Evolutionary conservation across 2,329 filamentous ascomycete genomes (phyloP), one percentile per base, ranked within the genome.

Genomic region (Penicillium sp.): DNA sequence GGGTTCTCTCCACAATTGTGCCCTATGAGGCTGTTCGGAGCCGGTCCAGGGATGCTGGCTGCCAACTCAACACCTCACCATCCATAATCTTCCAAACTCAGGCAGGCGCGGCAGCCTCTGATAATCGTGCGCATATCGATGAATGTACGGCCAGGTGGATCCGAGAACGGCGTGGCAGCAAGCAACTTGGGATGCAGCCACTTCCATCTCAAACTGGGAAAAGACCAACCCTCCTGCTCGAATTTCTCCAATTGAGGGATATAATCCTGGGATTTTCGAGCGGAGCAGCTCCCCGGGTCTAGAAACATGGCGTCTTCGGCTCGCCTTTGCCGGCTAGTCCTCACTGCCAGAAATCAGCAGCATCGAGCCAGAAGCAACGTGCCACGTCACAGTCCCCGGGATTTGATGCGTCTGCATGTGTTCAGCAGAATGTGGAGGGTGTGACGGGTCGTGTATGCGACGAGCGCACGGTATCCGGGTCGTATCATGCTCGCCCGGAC

Each of bases 301-400:
- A 51, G 42, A 52, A 52, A 49, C 32, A 42, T 56, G 53, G 54
- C 52, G 42, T 40, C 52, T 50, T 57, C 56, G 47, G 49, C 56
- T 52, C 55, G 56, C 54, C 49, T 51, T 54, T 52, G 20, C 44
- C 46, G 54, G 49, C 45, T 56, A 61, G 56, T 53, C 53, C 42
- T 55, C 49, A 49, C 49, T 56, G 53, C 51, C 52, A 56, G 47
- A 46, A 61, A 53, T 58, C 47, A 47, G 58, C 41, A 37, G 46
- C 45, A 47, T 37, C 52, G 50, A 57, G 53, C 67, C 66, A 69
- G 60, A 68, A 60, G 54, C 51, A 58, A 55, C 48, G 48, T 59
- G 67, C 67, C 67, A 70, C 67, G 67, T 70, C 67, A 70, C 65
- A 67, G 60, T 59, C 57, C 63, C 60, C 55, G 63, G 64, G 59